Conservation (phyloP, 2,329 filamentous ascomycete genomes). For the Phoma herbarum region DNA sequence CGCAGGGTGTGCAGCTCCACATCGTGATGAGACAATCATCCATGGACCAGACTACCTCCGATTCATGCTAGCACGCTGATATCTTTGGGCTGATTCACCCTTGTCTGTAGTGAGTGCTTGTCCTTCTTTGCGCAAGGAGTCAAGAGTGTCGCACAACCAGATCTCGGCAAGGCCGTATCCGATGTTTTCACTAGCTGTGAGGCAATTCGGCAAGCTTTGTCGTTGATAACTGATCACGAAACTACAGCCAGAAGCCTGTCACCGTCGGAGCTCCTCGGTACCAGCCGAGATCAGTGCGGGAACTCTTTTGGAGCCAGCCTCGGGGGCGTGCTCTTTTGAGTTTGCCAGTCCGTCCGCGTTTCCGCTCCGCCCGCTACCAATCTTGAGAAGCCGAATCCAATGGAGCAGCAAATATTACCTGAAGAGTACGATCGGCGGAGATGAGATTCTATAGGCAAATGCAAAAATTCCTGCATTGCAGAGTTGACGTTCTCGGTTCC, state of each 20-base stretch:
- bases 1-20: constrained; percentile 34
- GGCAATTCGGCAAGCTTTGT: neutral
- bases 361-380: constrained; percentile 44
- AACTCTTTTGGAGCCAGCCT: constrained; percentile 39
- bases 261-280: constrained; percentile 31
- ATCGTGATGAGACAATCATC: constrained; percentile 28
- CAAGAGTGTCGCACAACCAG: constrained; percentile 5
- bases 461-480: constrained; percentile 7
- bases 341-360: constrained; percentile 35
- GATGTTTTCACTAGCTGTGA: neutral
- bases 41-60: constrained; percentile 25
- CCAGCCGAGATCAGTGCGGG: constrained; percentile 39
- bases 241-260: constrained; percentile 14
- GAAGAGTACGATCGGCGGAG: constrained; percentile 1
- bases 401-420: constrained; percentile 7
- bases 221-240: constrained; percentile 7
- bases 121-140: constrained; percentile 11
- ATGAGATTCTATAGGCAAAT: neutral
- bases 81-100: constrained; percentile 24
- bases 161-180: constrained; percentile 6
- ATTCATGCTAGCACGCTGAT: constrained; percentile 31
- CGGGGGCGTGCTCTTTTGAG: constrained; percentile 46
- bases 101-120: constrained; percentile 15
- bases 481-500: neutral
- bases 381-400: constrained; percentile 30